Evolutionary conservation across 495 filamentous ascomycete genomes (phyloP).

Genomic region (Chaetomium cochliodes): DNA sequence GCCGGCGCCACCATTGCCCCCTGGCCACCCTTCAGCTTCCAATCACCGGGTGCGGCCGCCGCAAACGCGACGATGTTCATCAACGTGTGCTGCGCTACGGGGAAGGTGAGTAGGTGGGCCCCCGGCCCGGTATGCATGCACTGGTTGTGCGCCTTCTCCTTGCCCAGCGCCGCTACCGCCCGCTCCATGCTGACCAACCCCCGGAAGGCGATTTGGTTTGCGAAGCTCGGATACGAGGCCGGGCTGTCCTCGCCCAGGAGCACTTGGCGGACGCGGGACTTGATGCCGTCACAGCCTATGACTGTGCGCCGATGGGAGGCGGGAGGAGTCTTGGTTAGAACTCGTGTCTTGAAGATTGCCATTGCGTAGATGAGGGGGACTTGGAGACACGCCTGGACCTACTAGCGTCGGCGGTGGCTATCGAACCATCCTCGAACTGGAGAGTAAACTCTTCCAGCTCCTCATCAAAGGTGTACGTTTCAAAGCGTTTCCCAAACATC

Average conservation of each 20-base stretch:
- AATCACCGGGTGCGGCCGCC: not conserved
- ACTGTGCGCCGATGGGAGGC: constrained; percentile 26
- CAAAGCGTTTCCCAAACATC: not conserved
- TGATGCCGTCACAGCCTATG: constrained; percentile 56
- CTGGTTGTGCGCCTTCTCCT: constrained; percentile 40
- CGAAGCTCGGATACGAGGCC: constrained; percentile 42
- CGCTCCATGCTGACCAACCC: constrained; percentile 48
- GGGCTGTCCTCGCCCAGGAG: constrained; percentile 41
- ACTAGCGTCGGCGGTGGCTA: not conserved
- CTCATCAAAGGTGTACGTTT: not conserved
- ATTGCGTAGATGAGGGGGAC: not conserved
- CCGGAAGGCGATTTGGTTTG: constrained; percentile 47
- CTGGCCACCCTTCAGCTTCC: not conserved
- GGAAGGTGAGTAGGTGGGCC: constrained; percentile 47
- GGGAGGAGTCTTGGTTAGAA: not conserved
- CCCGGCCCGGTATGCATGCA: constrained; percentile 47
- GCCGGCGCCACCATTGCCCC: constrained; percentile 8
- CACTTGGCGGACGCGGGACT: constrained; percentile 44
- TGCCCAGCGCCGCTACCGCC: constrained; percentile 41
- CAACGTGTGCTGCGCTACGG: constrained; percentile 21
- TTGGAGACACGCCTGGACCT: not conserved
- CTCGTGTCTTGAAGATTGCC: too few species aligned
- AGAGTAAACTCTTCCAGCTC: not conserved
- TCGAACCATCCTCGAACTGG: constrained; percentile 2
- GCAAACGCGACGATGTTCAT: constrained; percentile 3